These are phyloP conservation scores for Chrysanthemum lavandulifolium DNA, from an alignment of 129 eudicot species.

Conservation along the genomic window DNA sequence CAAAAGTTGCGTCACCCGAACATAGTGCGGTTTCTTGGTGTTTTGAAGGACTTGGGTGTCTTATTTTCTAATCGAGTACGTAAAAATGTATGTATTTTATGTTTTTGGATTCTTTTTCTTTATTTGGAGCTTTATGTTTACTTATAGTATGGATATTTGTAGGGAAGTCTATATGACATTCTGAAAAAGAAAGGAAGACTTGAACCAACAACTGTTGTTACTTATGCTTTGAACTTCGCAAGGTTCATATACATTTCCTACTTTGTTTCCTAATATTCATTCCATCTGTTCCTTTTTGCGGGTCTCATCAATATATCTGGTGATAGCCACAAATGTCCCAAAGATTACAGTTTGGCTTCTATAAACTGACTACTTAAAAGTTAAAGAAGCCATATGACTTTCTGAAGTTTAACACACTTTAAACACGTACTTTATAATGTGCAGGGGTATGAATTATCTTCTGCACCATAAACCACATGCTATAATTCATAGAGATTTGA, in stretches of 20 bases:
- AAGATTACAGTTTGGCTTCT: slow-evolving; percentile 9
- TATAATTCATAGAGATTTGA: slow-evolving; percentile 72
- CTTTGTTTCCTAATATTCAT: neutral
- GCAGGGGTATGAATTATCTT: slow-evolving; percentile 63
- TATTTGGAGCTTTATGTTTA: slow-evolving; percentile 15
- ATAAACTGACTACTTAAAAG: neutral
- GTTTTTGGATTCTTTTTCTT: neutral
- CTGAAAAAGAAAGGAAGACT: slow-evolving; percentile 67
- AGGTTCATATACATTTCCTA: slow-evolving; percentile 40
- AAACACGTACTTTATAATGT: neutral
- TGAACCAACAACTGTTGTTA: slow-evolving; percentile 56
- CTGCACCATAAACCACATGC: slow-evolving; percentile 71
- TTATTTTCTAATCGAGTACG: slow-evolving; percentile 60
- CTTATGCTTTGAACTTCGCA: slow-evolving; percentile 76
- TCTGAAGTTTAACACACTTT: slow-evolving; percentile 7
- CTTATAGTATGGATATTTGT: slow-evolving; percentile 3
- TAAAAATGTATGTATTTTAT: slow-evolving; percentile 43
- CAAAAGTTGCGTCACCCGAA: slow-evolving; percentile 67
- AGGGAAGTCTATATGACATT: slow-evolving; percentile 73
- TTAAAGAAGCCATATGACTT: neutral
- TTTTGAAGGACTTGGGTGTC: slow-evolving; percentile 55
- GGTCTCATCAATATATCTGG: neutral
- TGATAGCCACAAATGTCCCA: neutral
- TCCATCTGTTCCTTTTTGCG: neutral
- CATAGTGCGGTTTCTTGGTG: slow-evolving; percentile 76